Conservation (phyloP, 495 filamentous ascomycete genomes). For the Penicillium steckii region DNA sequence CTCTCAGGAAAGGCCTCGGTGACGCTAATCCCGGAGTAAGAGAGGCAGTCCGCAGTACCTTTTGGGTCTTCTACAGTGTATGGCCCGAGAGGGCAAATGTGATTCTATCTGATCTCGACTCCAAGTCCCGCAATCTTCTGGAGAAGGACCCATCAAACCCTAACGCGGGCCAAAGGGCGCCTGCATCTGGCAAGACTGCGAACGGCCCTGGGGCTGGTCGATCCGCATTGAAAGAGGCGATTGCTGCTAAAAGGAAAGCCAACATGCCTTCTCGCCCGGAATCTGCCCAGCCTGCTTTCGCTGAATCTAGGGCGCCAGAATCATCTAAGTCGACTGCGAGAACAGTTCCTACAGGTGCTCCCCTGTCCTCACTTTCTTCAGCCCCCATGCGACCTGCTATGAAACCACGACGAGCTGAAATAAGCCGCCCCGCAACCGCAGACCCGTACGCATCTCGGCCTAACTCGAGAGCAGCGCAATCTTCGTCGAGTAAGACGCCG, state of each 20-base stretch:
- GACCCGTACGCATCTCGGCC: constrained; percentile 53
- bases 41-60: constrained; percentile 78
- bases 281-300: constrained; percentile 64
- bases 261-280: constrained; percentile 64
- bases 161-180: constrained; percentile 50
- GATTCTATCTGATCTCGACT: constrained; percentile 72
- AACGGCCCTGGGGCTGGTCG: constrained; percentile 42
- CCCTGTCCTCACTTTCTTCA: constrained; percentile 51
- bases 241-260: constrained; percentile 78
- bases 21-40: constrained; percentile 88
- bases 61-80: constrained; percentile 73
- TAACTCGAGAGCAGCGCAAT: constrained; percentile 30
- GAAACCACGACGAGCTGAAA: constrained; percentile 45
- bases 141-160: constrained; percentile 81
- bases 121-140: constrained; percentile 68
- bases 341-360: constrained; percentile 32
- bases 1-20: constrained; percentile 77
- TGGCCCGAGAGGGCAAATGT: constrained; percentile 78
- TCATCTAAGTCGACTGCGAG: constrained; percentile 31
- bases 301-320: constrained; percentile 41
- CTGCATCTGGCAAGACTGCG: constrained; percentile 46
- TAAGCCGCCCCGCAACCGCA: constrained; percentile 55
- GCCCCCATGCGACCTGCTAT: constrained; percentile 58
- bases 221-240: constrained; percentile 69
- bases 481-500: constrained; percentile 35